Evolutionary conservation across 1,139 yeast genomes (phyloP), one percentile per base, ranked within the genome.

Genomic region (Diutina ranongensis): DNA sequence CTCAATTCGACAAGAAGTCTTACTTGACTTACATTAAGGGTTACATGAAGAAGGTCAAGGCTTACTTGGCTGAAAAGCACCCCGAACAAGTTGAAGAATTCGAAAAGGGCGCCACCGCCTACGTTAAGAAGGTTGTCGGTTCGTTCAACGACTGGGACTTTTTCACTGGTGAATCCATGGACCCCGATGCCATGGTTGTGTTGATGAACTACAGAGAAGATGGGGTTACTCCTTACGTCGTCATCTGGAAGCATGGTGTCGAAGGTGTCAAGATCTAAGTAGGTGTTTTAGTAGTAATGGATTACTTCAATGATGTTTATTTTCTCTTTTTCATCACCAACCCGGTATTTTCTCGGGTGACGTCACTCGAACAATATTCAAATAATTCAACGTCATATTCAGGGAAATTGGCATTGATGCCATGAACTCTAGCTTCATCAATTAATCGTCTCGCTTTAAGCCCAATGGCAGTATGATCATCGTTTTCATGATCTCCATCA

Each of bases 141-240:
- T 83, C 88, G 71, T 92, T 92, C 92, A 83, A 82, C 68, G 98
- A 92, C 80, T 92, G 94, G 94, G 98, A 92, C 66, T 92, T 92
- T 80, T 92, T 72, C 88, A 92, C 96, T 58, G 98, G 98, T 78
- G 97, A 92, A 78, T 84, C 95, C 64, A 94, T 92, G 99, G 96
- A 94, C 82, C 97, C 97, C 68, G 97, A 92, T 71, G 97, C 84
- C 62, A 92, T 92, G 98, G 74, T 92, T 65, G 89, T 87, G 59
- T 81, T 92, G 71, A 84, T 92, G 74, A 92, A 92, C 94, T 92
- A 92, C 88, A 94, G 99, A 76, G 98, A 92, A 77, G 97, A 92
- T 67, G 99, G 98, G 76, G 76, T 81, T 61, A 94, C 99, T 57
- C 98, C 98, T 64, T 94, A 65, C 76, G 94, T 92, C 64, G 87